A percentile compares a stretch with the other conserved stretches of the same genome.
These are phyloP conservation scores for Favolaschia claudopus DNA, from an alignment of 768 basidiomycete species.

Conservation along the genomic window DNA sequence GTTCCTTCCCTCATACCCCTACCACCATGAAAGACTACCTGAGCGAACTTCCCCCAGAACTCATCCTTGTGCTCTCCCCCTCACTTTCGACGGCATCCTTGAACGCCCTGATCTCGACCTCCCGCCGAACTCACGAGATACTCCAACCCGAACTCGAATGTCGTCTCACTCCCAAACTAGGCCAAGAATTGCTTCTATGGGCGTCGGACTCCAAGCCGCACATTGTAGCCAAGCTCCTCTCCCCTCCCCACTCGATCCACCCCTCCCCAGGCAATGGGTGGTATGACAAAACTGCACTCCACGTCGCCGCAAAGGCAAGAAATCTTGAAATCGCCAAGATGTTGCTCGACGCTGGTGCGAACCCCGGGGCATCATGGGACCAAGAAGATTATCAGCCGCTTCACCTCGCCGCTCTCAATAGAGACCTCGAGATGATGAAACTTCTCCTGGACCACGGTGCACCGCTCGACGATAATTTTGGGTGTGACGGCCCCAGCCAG, in stretches of 20 bases:
- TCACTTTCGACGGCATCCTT: not conserved
- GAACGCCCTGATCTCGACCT: not conserved
- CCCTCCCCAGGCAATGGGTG: not conserved
- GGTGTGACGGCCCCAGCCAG: not conserved
- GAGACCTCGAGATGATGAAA: slow-evolving; percentile 1
- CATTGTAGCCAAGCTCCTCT: slow-evolving; percentile 4
- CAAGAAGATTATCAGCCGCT: not conserved
- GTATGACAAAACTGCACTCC: not conserved
- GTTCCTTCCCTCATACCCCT: too few relatives aligned
- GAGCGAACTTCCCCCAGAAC: slow-evolving; percentile 7
- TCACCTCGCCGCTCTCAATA: not conserved
- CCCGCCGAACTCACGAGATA: not conserved
- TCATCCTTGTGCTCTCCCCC: not conserved
- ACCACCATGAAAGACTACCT: not conserved
- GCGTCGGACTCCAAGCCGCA: not conserved
- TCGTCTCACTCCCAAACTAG: slow-evolving; percentile 2
- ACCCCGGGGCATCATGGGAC: not conserved
- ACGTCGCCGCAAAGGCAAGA: not conserved
- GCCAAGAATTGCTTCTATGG: not conserved
- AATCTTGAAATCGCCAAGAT: not conserved
- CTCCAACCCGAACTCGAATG: slow-evolving; percentile 9
- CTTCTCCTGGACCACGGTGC: slow-evolving; percentile 2
- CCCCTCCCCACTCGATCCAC: not conserved
- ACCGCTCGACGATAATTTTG: not conserved
- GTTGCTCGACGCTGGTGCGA: slow-evolving; percentile 2